Base-by-base conservation (phyloP, 139 green algal species). In the Marvania coccoides region DNA sequence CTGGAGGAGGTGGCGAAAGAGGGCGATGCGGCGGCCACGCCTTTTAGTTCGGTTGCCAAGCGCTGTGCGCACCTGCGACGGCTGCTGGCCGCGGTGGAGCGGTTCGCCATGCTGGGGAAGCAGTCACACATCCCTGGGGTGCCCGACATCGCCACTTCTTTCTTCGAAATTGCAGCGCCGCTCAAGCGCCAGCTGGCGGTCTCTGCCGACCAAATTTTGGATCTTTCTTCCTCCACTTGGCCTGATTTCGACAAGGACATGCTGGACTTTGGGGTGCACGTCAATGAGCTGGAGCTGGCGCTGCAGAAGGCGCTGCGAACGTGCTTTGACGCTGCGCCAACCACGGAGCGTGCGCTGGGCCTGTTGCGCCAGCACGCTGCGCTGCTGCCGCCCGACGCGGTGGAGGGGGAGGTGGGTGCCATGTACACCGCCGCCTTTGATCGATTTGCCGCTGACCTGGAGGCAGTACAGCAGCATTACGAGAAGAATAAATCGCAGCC, bases 191-290 rank as follows among this genome's bases (percentile, higher is more conserved):
- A 12, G 9, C 9, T 12, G 12, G 51, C 51, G 12, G 12, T 12
- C 12, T 9, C 9, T 9, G 12, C 51, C 12, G 51, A 59, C 12
- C 9, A 9, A 46, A 59, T 9, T 9, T 12, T 59, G 9, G 36
- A 4, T 46, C 6, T 23, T n/a, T 36, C 40, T 67, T 9, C 38
- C 6, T 2, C 54, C 55, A 4, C n/a, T 38, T 66, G 70, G 12
- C 9, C 9, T 59, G 9, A 40, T 45, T 96, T 94, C 71, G 91
- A 97, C 76, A 74, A 88, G 26, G 89, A 97, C 81, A 86, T 90
- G 67, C 72, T 96, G 57, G 91, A 97, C 76, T 96, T 97, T 75
- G 91, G 94, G 58, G 90, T 97, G 46, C 88, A 96, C 79, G 92
- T 97, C 63, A 83, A 96, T 70, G 89, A 96, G 57, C 80, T 97